These are phyloP conservation scores for Mycena indigotica DNA, from an alignment of 768 basidiomycete species.

Conservation along the genomic window DNA sequence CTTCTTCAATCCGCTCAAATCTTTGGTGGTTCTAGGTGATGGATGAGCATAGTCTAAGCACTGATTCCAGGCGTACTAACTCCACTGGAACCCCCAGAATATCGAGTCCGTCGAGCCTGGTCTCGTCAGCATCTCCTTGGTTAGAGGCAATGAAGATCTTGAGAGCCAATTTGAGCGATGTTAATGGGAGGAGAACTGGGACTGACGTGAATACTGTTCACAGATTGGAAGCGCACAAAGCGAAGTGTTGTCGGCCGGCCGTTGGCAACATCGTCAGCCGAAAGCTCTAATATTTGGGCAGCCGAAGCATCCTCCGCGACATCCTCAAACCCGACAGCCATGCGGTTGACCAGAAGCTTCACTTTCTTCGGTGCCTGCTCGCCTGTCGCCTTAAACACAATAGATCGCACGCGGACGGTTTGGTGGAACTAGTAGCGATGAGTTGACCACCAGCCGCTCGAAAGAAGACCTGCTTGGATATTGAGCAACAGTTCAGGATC, in stretches of 20 bases:
- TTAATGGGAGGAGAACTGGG: background rate
- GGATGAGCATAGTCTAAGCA: too few species aligned
- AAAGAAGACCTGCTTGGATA: conserved; percentile 54
- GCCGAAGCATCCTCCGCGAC: conserved; percentile 57
- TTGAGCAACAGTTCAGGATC: conserved; percentile 66
- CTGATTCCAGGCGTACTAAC: too few species aligned
- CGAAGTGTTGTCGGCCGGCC: conserved; percentile 56
- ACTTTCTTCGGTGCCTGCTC: conserved; percentile 59
- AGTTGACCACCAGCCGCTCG: background rate
- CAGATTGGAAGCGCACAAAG: conserved; percentile 70
- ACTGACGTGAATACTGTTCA: conserved; percentile 67
- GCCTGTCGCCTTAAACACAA: conserved; percentile 49
- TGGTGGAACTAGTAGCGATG: conserved; percentile 62
- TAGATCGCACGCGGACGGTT: conserved; percentile 60
- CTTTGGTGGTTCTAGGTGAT: conserved; percentile 37
- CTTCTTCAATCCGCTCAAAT: conserved; percentile 35
- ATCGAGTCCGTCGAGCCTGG: conserved; percentile 69
- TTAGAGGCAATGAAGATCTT: conserved; percentile 74
- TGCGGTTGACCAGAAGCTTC: conserved; percentile 64
- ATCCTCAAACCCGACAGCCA: conserved; percentile 65
- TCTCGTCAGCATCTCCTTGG: conserved; percentile 63
- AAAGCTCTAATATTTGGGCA: conserved; percentile 59
- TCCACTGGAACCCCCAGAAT: conserved; percentile 60
- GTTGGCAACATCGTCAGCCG: conserved; percentile 47
- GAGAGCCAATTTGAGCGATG: background rate